Percentiles rank a stretch among this genome's conserved stretches.
Conservation (phyloP, 805 yeast genomes). For the Naumovozyma baii region DNA sequence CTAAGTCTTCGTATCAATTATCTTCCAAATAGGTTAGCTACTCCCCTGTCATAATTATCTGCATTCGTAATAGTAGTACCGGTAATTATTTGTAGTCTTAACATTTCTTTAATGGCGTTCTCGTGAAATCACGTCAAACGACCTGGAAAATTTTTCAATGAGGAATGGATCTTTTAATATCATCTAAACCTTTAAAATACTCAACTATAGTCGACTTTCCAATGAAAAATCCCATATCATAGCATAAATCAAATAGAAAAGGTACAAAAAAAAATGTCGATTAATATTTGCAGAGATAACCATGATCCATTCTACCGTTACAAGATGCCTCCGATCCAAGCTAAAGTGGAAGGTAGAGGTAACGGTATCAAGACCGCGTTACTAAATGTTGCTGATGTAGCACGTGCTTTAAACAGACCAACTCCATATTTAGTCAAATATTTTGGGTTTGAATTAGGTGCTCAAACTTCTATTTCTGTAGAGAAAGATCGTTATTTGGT, state of each 20-base stretch:
- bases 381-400: conserved; percentile 82
- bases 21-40: no score
- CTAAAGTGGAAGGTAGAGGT: conserved; percentile 97
- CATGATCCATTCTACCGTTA: conserved; percentile 98
- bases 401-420: conserved; percentile 90
- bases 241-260: not conserved
- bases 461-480: conserved; percentile 79
- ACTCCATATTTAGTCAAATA: conserved; percentile 84
- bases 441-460: conserved; percentile 95
- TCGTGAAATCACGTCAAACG: not conserved
- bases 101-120: no score
- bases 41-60: no score
- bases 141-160: not conserved
- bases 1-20: no score
- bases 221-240: no score
- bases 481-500: conserved; percentile 79
- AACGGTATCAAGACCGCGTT: conserved; percentile 97
- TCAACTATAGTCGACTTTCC: no score
- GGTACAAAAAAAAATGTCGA: conserved; percentile 48
- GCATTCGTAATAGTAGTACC: no score
- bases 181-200: no score
- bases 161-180: no score
- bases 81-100: no score
- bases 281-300: conserved; percentile 94
- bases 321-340: conserved; percentile 96